Conservation (phyloP, 129 eudicot species). For the Solidago caesia region DNA sequence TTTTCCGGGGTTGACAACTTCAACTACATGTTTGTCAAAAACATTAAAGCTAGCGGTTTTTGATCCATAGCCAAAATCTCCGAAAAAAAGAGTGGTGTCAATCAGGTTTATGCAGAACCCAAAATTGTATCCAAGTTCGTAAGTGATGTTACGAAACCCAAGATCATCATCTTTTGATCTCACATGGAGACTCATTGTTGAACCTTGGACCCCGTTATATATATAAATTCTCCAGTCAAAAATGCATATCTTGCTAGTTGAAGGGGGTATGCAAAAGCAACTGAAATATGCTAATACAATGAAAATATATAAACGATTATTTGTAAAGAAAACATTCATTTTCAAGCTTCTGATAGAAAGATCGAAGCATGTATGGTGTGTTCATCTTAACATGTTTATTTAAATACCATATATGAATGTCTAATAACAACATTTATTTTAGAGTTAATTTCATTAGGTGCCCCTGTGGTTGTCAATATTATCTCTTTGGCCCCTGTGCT, state of each 20-base stretch:
- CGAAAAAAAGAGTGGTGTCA: not conserved
- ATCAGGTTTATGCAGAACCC: not conserved
- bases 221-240: not conserved
- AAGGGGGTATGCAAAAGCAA: not conserved
- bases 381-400: not conserved
- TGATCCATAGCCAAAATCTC: conserved; percentile 2
- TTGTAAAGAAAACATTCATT: not conserved
- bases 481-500: too few relatives aligned
- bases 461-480: too few relatives aligned
- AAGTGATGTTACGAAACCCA: conserved; percentile 13
- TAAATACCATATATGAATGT: too few relatives aligned
- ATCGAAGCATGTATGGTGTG: not conserved
- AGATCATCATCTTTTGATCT: conserved; percentile 4
- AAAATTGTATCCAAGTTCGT: not conserved
- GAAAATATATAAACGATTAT: not conserved
- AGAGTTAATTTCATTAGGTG: too few relatives aligned
- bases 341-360: too few relatives aligned
- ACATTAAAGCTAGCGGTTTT: not conserved
- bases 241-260: not conserved
- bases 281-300: not conserved
- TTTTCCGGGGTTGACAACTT: not conserved
- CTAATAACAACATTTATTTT: too few relatives aligned
- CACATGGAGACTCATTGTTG: not conserved
- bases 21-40: not conserved
- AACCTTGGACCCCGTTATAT: not conserved